Evolutionary conservation across 2,329 filamentous ascomycete species (phyloP).

Genomic region (Botrytis deweyae): DNA sequence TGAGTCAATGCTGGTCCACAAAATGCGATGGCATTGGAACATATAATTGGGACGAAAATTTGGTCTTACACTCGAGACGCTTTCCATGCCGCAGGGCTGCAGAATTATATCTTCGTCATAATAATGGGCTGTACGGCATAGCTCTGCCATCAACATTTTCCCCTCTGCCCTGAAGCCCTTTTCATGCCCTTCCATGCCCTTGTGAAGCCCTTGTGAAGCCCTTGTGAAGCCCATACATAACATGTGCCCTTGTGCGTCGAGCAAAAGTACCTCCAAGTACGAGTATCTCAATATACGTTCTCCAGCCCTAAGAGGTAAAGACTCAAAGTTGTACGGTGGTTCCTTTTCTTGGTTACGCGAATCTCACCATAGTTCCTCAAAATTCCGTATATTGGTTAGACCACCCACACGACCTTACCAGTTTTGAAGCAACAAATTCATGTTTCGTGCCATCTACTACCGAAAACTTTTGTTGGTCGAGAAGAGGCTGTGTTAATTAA

Average conservation of each 20-base stretch:
- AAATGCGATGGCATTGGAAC: background rate
- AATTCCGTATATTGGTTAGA: background rate
- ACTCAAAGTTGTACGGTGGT: background rate
- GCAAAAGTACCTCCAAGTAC: background rate
- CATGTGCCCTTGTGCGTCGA: background rate
- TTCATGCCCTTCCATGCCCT: background rate
- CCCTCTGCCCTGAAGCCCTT: background rate
- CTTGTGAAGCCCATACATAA: background rate
- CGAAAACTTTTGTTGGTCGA: background rate
- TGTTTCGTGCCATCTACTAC: background rate
- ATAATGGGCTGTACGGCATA: background rate
- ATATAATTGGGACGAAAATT: background rate
- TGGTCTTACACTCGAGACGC: background rate
- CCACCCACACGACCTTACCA: background rate
- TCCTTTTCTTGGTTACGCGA: background rate
- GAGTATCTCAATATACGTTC: background rate
- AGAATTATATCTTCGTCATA: background rate
- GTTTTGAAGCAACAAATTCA: background rate
- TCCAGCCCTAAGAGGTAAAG: background rate
- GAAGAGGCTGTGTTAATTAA: background rate
- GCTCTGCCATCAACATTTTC: background rate
- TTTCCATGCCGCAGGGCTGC: conserved; percentile 11
- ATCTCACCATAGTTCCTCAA: background rate
- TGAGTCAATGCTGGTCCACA: conserved; percentile 6
- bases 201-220: background rate